Conservation (phyloP, 2,329 filamentous ascomycete genomes). For the Fusarium buxicola region DNA sequence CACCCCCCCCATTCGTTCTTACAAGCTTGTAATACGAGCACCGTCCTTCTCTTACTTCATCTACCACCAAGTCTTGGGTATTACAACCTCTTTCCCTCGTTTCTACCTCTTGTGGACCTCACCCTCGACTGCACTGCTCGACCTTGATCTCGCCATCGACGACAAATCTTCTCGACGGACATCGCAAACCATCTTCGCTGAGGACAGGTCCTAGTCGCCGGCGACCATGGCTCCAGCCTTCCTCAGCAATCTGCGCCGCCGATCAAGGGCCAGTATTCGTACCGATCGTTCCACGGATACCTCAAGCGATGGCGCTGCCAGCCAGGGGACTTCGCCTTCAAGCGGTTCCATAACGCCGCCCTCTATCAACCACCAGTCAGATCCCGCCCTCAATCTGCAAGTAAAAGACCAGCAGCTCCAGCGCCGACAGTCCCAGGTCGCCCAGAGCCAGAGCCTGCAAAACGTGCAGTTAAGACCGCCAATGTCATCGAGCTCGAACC, state of each 20-base stretch:
- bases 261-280: conserved; percentile 79
- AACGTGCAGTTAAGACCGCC: conserved; percentile 52
- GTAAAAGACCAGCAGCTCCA: conserved; percentile 57
- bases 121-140: conserved; percentile 5
- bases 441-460: conserved; percentile 40
- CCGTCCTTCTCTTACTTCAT: conserved; percentile 21
- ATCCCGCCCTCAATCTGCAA: conserved; percentile 72
- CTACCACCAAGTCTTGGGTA: conserved; percentile 21
- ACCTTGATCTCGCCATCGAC: conserved; percentile 17
- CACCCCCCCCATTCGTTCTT: conserved; percentile 31
- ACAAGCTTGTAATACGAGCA: conserved; percentile 35
- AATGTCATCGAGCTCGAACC: conserved; percentile 60
- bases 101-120: conserved; percentile 1
- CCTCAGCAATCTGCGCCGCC: conserved; percentile 77
- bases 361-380: conserved; percentile 74
- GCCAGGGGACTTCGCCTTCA: conserved; percentile 70
- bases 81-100: conserved; percentile 26
- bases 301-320: conserved; percentile 68
- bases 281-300: conserved; percentile 72
- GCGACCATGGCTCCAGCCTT: conserved; percentile 71
- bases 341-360: conserved; percentile 81
- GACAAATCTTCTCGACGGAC: conserved; percentile 14
- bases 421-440: conserved; percentile 30
- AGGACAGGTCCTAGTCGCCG: conserved; percentile 36
- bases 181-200: conserved; percentile 15